phyloP scores from a whole-genome alignment of 305 asterid genomes.

The Solanum hybrid region DNA sequence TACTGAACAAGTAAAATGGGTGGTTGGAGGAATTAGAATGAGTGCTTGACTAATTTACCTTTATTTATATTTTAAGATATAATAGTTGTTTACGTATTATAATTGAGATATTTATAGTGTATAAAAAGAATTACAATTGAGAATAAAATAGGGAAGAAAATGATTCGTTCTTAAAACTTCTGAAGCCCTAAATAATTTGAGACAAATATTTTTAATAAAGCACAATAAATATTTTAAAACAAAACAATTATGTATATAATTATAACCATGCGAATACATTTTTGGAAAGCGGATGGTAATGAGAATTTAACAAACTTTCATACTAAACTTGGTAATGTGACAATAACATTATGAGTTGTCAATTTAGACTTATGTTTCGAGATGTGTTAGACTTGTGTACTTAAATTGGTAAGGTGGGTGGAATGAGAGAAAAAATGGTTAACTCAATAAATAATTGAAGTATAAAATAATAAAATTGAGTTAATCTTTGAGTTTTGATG shows the following conservation, averaged over 20 bases:
- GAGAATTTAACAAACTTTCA: not conserved
- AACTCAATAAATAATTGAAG: not conserved
- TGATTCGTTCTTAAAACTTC: too few relatives aligned
- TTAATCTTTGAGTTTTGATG: not conserved
- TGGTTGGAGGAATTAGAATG: too few relatives aligned
- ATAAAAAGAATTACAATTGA: not conserved
- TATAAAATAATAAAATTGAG: too few relatives aligned
- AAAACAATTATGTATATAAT: not conserved
- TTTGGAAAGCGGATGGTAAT: not conserved
- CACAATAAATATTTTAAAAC: not conserved
- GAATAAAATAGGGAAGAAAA: too few relatives aligned
- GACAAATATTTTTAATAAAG: not conserved
- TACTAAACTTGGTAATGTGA: not conserved
- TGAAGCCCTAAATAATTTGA: too few relatives aligned
- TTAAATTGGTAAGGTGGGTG: not conserved
- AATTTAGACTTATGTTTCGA: not conserved
- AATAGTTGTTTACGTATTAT: too few relatives aligned
- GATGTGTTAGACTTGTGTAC: not conserved
- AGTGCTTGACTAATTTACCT: not conserved
- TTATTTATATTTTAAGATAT: too few relatives aligned
- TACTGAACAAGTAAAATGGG: too few relatives aligned
- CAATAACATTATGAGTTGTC: not conserved
- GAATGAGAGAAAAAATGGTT: not conserved
- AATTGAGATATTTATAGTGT: too few relatives aligned
- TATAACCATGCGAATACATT: not conserved